Base-by-base conservation (phyloP, 192 early-diverging fungal genomes). In the Coemansia sp. region DNA sequence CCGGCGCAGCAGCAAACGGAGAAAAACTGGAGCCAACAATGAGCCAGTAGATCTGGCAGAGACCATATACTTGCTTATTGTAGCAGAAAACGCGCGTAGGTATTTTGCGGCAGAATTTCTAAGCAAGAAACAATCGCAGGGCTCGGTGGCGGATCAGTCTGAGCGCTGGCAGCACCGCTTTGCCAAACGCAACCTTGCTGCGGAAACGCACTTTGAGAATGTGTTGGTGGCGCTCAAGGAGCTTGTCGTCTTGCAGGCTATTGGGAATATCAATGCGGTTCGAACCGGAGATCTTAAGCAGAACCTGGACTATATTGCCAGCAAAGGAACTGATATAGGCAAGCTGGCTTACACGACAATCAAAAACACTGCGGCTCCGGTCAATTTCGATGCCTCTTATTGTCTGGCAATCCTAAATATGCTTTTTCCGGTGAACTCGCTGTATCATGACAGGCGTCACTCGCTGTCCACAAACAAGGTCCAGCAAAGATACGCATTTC, bases 81-180 rank as follows among this genome's bases (percentile, higher is more conserved):
- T 38, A 5, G 62, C 66, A 16, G 77, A 80, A 51, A 71, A 66
- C 22, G 66, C 77, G 18, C 77, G 77, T 16, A 51, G 77, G 31
- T 30, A 22, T 48, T 72, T 59, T 50, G 66, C 69, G 1, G 25
- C 57, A 7, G 66, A 73, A 48, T 38, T 67, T 7, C 66, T 69
- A 29, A 45, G 22, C 22, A 66, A 58, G 36, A 69, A 51, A 61
- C 71, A 73, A 30, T 60, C 71, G 29, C 60, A 63, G n/a, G 59
- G 66, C 8, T 60, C 73, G 6, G 45, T 74, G 29, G 73, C 61
- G 11, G 66, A 75, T 8, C 77, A 73, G 73, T 80, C 77, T 0
- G 77, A 80, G 66, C 72, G 77, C 42, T 75, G 72, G 77, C 72
- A 69, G 25, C 77, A 80, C 50, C 61, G 63, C 50, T 65, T 75